Evolutionary conservation across 495 filamentous ascomycete genomes (phyloP).

Genomic region (Penicillium canariense): DNA sequence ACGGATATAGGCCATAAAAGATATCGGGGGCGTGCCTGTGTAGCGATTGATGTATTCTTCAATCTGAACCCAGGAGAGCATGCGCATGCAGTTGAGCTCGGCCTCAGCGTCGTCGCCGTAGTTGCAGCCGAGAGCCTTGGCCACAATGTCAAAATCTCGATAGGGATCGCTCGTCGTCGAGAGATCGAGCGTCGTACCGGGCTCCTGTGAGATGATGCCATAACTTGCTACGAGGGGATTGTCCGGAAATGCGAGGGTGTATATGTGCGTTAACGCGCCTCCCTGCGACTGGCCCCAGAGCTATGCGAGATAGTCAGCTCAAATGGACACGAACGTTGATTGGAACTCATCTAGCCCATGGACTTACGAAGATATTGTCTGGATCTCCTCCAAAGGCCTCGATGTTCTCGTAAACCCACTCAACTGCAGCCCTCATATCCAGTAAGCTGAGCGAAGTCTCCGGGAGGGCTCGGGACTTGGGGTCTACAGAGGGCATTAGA

Average conservation of each 20-base stretch:
- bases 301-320: no score
- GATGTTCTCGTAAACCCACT: constrained; percentile 54
- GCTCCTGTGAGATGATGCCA: constrained; percentile 16
- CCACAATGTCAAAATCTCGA: constrained; percentile 44
- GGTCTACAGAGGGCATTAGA: constrained; percentile 1
- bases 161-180: constrained; percentile 17
- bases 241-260: constrained; percentile 21
- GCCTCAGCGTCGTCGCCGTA: constrained; percentile 31
- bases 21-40: constrained; percentile 17
- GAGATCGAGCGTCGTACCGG: constrained; percentile 6
- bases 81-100: constrained; percentile 45
- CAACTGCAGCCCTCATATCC: constrained; percentile 57
- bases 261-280: constrained; percentile 19
- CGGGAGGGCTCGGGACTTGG: constrained; percentile 21
- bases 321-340: no score
- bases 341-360: constrained; percentile 16
- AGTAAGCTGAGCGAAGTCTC: constrained; percentile 50
- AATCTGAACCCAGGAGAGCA: constrained; percentile 35
- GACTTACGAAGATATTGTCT: constrained; percentile 29
- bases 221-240: constrained; percentile 18
- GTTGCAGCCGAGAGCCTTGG: constrained; percentile 42
- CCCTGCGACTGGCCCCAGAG: constrained; percentile 44
- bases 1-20: constrained; percentile 18
- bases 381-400: constrained; percentile 60
- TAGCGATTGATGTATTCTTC: constrained; percentile 34